A percentile compares a stretch with the other conserved stretches of the same genome.
Conservation (phyloP, 2,329 filamentous ascomycete genomes). For the Huntiella omanensis region DNA sequence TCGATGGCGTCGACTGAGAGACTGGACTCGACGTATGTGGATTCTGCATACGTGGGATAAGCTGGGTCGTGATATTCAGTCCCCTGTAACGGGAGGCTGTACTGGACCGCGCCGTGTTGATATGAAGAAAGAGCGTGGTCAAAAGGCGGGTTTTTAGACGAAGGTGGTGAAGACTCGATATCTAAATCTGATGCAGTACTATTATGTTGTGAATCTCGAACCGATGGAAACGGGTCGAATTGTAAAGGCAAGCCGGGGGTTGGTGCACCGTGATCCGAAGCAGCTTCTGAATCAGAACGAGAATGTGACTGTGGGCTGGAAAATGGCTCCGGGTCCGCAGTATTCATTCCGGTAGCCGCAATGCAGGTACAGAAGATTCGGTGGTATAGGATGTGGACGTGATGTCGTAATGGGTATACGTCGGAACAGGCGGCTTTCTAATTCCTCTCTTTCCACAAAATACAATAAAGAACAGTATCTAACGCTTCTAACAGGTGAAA, state of each 20-base stretch:
- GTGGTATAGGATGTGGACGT: too few species aligned
- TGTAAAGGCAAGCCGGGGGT: constrained; percentile 1
- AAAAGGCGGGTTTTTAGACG: constrained; percentile 4
- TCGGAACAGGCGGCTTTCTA: too few species aligned
- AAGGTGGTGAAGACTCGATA: not conserved
- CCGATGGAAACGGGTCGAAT: not conserved
- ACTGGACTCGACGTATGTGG: not conserved
- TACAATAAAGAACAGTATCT: too few species aligned
- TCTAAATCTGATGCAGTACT: not conserved
- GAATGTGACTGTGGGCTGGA: constrained; percentile 2
- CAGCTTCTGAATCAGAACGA: constrained; percentile 1
- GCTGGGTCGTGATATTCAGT: constrained; percentile 1
- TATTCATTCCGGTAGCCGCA: too few species aligned
- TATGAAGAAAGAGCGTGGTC: constrained; percentile 4
- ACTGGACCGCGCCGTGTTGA: not conserved
- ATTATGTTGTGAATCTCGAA: constrained; percentile 4
- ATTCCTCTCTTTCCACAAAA: too few species aligned
- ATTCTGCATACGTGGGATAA: not conserved
- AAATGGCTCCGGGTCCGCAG: not conserved
- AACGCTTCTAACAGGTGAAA: too few species aligned
- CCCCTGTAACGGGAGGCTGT: constrained; percentile 1
- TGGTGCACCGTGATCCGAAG: constrained; percentile 2
- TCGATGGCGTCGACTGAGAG: too few species aligned
- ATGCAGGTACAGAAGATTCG: too few species aligned
- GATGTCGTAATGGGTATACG: too few species aligned